Evolutionary conservation across 805 yeast genomes (phyloP).

Genomic region (Teunomyces tritomae): DNA sequence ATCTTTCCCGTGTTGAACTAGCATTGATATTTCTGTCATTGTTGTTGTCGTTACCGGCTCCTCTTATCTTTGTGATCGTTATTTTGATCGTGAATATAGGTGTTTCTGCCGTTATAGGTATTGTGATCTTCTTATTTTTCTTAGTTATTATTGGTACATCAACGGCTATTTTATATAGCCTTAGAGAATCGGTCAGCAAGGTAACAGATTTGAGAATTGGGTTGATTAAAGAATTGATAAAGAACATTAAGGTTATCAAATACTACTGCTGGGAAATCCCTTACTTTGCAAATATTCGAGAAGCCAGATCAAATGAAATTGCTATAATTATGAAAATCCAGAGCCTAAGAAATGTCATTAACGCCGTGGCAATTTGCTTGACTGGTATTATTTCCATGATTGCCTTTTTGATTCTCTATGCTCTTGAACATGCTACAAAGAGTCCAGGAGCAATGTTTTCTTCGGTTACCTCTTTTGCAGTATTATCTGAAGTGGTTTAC

Average conservation of each 20-base stretch:
- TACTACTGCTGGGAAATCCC: conserved; percentile 20
- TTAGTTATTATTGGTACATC: conserved; percentile 7
- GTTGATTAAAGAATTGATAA: conserved; percentile 14
- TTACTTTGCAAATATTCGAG: conserved; percentile 10
- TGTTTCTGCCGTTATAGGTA: conserved; percentile 16
- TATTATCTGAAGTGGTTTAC: conserved; percentile 11
- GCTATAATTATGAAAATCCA: conserved; percentile 11
- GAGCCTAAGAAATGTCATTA: conserved; percentile 10
- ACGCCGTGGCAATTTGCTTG: conserved; percentile 13
- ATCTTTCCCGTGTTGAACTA: conserved; percentile 14
- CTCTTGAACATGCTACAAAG: conserved; percentile 6
- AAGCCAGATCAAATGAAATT: conserved; percentile 15
- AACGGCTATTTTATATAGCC: conserved; percentile 6
- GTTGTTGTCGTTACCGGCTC: conserved; percentile 11
- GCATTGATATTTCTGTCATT: conserved; percentile 12
- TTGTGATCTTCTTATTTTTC: conserved; percentile 12
- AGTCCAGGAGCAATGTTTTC: conserved; percentile 14
- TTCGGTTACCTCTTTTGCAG: conserved; percentile 16
- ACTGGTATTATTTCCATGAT: conserved; percentile 15
- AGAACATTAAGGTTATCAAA: conserved; percentile 19
- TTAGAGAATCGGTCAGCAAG: conserved; percentile 9
- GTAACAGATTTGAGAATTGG: conserved; percentile 16
- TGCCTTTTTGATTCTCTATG: conserved; percentile 15
- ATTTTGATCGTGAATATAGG: conserved; percentile 16
- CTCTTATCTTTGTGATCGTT: conserved; percentile 12